Percentiles rank a stretch among this genome's conserved stretches.
These are phyloP conservation scores for Arthrobotrys pseudoclavata DNA, from an alignment of 2,329 filamentous ascomycete species.

Conservation along the genomic window DNA sequence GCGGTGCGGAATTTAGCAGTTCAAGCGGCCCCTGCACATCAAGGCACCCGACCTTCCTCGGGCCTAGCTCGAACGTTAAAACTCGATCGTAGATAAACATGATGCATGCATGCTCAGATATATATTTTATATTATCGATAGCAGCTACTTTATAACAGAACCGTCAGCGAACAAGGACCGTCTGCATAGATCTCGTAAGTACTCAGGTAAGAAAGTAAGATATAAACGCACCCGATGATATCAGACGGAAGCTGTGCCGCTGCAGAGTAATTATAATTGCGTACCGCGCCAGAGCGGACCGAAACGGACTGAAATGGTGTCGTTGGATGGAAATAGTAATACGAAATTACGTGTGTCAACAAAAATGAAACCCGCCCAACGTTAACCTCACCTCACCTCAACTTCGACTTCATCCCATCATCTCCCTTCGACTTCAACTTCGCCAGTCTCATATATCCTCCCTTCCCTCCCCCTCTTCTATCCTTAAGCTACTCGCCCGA, in stretches of 20 bases:
- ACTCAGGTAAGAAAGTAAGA: no score
- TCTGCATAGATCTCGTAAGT: not conserved
- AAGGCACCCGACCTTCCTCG: constrained; percentile 23
- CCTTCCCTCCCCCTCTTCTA: not conserved
- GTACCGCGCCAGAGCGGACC: constrained; percentile 3
- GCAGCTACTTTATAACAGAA: not conserved
- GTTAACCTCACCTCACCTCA: constrained; percentile 26
- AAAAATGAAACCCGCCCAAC: constrained; percentile 31
- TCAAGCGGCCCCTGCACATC: constrained; percentile 53
- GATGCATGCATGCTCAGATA: not conserved
- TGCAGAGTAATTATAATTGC: not conserved
- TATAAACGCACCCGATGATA: not conserved
- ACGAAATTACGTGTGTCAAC: constrained; percentile 28
- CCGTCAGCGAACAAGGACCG: not conserved
- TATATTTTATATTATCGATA: not conserved
- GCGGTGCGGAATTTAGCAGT: constrained; percentile 44
- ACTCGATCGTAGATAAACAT: constrained; percentile 26
- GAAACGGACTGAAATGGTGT: not conserved
- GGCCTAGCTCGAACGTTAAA: constrained; percentile 2
- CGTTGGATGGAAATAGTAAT: constrained; percentile 11
- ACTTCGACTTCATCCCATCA: constrained; percentile 3
- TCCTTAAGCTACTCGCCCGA: not conserved
- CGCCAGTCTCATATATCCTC: not conserved
- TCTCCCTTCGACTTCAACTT: constrained; percentile 18
- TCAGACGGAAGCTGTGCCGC: not conserved